phyloP scores from a whole-genome alignment of 1,284 basidiomycete species.

The Trichosporon sp. region DNA sequence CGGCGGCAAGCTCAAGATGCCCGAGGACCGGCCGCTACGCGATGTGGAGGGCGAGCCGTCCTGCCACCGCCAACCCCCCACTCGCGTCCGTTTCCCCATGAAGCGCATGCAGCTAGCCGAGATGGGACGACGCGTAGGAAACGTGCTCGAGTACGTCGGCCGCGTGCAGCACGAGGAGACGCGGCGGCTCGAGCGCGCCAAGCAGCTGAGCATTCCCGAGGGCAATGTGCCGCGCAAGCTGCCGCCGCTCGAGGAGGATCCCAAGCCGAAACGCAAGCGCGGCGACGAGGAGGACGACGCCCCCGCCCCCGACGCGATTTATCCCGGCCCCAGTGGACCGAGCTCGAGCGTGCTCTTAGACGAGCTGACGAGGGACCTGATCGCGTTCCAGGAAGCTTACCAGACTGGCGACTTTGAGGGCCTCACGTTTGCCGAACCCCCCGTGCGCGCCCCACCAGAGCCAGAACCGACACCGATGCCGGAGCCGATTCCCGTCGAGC shows the following conservation, averaged over 20 bases:
- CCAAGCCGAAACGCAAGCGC: slow-evolving; percentile 6
- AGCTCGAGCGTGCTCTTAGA: slow-evolving; percentile 67
- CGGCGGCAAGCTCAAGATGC: slow-evolving; percentile 41
- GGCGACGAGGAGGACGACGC: slow-evolving; percentile 21
- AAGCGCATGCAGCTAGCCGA: slow-evolving; percentile 93
- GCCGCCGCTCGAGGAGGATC: slow-evolving; percentile 26
- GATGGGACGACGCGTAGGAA: slow-evolving; percentile 93
- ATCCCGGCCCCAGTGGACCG: slow-evolving; percentile 12
- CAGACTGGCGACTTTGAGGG: slow-evolving; percentile 59
- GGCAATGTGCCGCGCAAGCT: slow-evolving; percentile 25
- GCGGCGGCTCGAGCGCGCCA: slow-evolving; percentile 70
- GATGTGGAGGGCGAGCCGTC: slow-evolving; percentile 43
- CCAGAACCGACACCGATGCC: not conserved
- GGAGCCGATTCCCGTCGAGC: not conserved
- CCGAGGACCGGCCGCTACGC: slow-evolving; percentile 39
- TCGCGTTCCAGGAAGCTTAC: slow-evolving; percentile 82
- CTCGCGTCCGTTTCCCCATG: slow-evolving; percentile 89
- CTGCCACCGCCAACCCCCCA: slow-evolving; percentile 74
- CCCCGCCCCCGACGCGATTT: slow-evolving; percentile 12
- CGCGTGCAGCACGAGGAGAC: slow-evolving; percentile 68
- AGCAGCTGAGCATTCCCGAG: slow-evolving; percentile 62
- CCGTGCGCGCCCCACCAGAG: slow-evolving; percentile 19
- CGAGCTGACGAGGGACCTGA: slow-evolving; percentile 81
- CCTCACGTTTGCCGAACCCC: slow-evolving; percentile 36
- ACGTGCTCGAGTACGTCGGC: slow-evolving; percentile 82